A percentile compares a stretch with the other conserved stretches of the same genome.
Evolutionary conservation across 2,329 filamentous ascomycete genomes (phyloP).

Genomic region (Paecilomyces niveus): DNA sequence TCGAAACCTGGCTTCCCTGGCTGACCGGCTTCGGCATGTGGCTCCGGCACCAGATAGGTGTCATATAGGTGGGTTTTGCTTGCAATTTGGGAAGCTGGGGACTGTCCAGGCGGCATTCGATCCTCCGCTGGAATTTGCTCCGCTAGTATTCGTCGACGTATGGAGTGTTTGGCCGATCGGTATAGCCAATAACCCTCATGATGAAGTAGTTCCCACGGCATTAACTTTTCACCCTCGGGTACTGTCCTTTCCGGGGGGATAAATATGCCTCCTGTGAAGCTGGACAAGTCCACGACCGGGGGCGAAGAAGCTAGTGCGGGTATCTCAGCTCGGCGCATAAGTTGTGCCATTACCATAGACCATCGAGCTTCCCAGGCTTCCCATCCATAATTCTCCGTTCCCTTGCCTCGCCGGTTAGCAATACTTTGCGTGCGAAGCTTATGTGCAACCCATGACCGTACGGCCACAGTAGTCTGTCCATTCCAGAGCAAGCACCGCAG

Average conservation of each 20-base stretch:
- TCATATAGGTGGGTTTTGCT: conserved; percentile 51
- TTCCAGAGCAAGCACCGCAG: conserved; percentile 78
- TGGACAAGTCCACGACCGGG: conserved; percentile 14
- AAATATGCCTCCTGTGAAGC: conserved; percentile 31
- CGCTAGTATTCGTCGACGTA: conserved; percentile 44
- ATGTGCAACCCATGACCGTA: conserved; percentile 73
- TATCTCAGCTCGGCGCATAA: conserved; percentile 48
- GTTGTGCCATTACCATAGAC: conserved; percentile 55
- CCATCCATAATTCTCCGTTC: conserved; percentile 86
- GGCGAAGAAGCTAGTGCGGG: conserved; percentile 35
- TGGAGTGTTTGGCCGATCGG: conserved; percentile 46
- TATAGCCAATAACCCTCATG: conserved; percentile 58
- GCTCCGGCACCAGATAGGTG: conserved; percentile 53
- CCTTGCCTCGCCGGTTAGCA: conserved; percentile 74
- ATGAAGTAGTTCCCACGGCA: conserved; percentile 53
- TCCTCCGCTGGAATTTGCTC: conserved; percentile 54
- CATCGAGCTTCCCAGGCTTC: conserved; percentile 83
- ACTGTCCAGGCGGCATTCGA: conserved; percentile 47
- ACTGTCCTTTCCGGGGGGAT: conserved; percentile 46
- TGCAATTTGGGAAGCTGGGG: conserved; percentile 48
- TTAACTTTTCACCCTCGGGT: conserved; percentile 41
- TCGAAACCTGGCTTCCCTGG: conserved; percentile 40
- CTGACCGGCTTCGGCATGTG: conserved; percentile 48
- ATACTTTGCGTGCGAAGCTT: conserved; percentile 66
- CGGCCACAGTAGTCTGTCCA: conserved; percentile 69